Percentiles rank a stretch among this genome's conserved stretches.
Conservation (phyloP, 441 rosid species). For the Bocquillonia castaneifolia region DNA sequence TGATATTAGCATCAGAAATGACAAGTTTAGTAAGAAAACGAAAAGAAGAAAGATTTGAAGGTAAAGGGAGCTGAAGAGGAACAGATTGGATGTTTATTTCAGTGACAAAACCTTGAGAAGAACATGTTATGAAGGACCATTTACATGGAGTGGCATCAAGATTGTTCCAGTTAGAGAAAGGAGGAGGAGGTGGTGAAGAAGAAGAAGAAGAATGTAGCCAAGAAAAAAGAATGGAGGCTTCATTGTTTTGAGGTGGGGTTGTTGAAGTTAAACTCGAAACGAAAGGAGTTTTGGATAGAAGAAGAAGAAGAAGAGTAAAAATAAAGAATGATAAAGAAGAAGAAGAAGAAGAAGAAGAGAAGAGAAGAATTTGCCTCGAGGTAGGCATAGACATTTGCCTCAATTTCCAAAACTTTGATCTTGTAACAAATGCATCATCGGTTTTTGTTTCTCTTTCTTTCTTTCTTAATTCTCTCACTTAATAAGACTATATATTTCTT, state of each 20-base stretch:
- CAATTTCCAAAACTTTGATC: slow-evolving; percentile 59
- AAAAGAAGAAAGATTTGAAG: slow-evolving; percentile 52
- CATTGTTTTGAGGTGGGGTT: slow-evolving; percentile 43
- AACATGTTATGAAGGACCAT: slow-evolving; percentile 78
- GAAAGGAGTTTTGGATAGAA: too few relatives aligned
- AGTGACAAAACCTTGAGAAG: slow-evolving; percentile 58
- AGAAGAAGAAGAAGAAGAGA: slow-evolving; percentile 27
- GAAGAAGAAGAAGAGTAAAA: slow-evolving; percentile 9
- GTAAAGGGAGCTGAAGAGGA: slow-evolving; percentile 50
- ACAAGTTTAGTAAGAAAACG: slow-evolving; percentile 45
- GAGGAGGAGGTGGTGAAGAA: slow-evolving; percentile 43
- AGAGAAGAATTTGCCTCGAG: slow-evolving; percentile 45
- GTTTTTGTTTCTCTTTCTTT: slow-evolving; percentile 40
- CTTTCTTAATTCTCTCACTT: too few relatives aligned
- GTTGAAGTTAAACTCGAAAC: slow-evolving; percentile 24
- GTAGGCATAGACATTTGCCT: slow-evolving; percentile 72
- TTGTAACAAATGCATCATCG: slow-evolving; percentile 71
- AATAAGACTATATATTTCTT: slow-evolving; percentile 35
- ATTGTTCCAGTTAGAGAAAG: slow-evolving; percentile 59
- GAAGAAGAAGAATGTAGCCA: slow-evolving; percentile 74
- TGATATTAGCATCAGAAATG: slow-evolving; percentile 66
- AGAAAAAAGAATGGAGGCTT: slow-evolving; percentile 58
- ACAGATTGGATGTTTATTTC: slow-evolving; percentile 57
- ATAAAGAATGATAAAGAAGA: slow-evolving; percentile 20
- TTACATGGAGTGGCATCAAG: slow-evolving; percentile 62